Percentiles rank a stretch among this genome's conserved stretches.
Evolutionary conservation across 2,329 filamentous ascomycete species (phyloP).

Genomic region (Pezicula rhizophila): DNA sequence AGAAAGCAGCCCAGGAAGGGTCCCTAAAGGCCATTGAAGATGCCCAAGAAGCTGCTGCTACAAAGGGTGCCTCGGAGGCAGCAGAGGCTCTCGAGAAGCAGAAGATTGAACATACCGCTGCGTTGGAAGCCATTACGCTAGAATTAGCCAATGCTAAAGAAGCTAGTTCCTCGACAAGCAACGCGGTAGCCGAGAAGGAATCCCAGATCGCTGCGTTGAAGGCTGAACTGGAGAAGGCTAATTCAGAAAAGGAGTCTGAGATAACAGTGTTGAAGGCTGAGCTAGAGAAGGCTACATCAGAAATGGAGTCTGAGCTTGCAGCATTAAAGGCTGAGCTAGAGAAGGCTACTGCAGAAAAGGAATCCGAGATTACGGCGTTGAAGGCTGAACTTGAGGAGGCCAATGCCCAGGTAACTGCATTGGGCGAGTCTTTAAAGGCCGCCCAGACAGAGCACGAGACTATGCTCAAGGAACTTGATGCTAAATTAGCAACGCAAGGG

Average conservation of each 20-base stretch:
- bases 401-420: constrained; percentile 39
- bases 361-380: constrained; percentile 31
- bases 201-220: constrained; percentile 26
- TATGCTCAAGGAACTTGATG: constrained; percentile 42
- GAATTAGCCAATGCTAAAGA: constrained; percentile 45
- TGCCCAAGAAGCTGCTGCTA: constrained; percentile 20
- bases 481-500: constrained; percentile 41
- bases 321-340: constrained; percentile 30
- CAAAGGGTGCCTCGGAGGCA: constrained; percentile 28
- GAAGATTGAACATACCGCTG: constrained; percentile 32
- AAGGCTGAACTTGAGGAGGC: constrained; percentile 30
- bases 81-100: constrained; percentile 44
- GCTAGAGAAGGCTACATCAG: constrained; percentile 32
- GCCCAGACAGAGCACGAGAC: constrained; percentile 40
- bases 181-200: constrained; percentile 29
- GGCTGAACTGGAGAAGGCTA: constrained; percentile 35
- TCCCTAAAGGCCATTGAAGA: constrained; percentile 25
- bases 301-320: constrained; percentile 24
- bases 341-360: constrained; percentile 37
- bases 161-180: constrained; percentile 27
- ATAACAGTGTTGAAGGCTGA: constrained; percentile 29
- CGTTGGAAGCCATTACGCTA: constrained; percentile 22
- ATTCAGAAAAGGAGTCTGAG: constrained; percentile 24
- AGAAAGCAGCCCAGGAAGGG: constrained; percentile 20
- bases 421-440: constrained; percentile 43